These are phyloP conservation scores for Cutaneotrichosporon sp. DNA, from an alignment of 1,284 basidiomycete species.

Conservation along the genomic window DNA sequence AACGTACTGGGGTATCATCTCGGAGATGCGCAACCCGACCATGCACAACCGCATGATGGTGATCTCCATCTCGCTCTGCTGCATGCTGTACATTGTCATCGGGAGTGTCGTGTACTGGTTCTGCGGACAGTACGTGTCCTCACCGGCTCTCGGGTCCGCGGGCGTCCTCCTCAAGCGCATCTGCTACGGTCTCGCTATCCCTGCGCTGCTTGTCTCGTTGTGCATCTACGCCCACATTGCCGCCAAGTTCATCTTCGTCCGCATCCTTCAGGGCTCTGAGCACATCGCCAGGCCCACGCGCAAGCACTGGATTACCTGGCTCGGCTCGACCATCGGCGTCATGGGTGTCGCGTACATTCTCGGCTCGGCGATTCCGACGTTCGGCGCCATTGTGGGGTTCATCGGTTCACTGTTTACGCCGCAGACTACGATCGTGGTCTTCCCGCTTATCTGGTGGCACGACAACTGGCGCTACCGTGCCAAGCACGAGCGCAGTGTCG, in stretches of 20 bases:
- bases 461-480: slow-evolving; percentile 16
- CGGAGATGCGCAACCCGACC: slow-evolving; percentile 35
- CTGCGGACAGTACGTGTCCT: slow-evolving; percentile 43
- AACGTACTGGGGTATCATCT: slow-evolving; percentile 25
- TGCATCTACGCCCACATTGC: slow-evolving; percentile 25
- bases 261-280: slow-evolving; percentile 25
- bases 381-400: slow-evolving; percentile 25
- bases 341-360: slow-evolving; percentile 8
- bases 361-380: slow-evolving; percentile 14
- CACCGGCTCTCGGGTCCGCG: slow-evolving; percentile 44
- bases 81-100: slow-evolving; percentile 32
- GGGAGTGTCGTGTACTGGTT: slow-evolving; percentile 29
- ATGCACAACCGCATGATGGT: slow-evolving; percentile 29
- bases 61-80: slow-evolving; percentile 33
- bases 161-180: slow-evolving; percentile 46
- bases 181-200: slow-evolving; percentile 47
- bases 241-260: slow-evolving; percentile 35
- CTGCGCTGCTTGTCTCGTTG: slow-evolving; percentile 29
- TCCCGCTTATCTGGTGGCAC: slow-evolving; percentile 14
- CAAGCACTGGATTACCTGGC: slow-evolving; percentile 35
- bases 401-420: slow-evolving; percentile 25
- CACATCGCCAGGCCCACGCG: slow-evolving; percentile 26
- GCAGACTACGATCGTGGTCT: slow-evolving; percentile 9
- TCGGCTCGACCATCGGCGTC: slow-evolving; percentile 3
- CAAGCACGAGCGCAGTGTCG: slow-evolving; percentile 17